phyloP scores from a whole-genome alignment of 2,329 filamentous ascomycete species.

The Hymenoscyphus scutula region DNA sequence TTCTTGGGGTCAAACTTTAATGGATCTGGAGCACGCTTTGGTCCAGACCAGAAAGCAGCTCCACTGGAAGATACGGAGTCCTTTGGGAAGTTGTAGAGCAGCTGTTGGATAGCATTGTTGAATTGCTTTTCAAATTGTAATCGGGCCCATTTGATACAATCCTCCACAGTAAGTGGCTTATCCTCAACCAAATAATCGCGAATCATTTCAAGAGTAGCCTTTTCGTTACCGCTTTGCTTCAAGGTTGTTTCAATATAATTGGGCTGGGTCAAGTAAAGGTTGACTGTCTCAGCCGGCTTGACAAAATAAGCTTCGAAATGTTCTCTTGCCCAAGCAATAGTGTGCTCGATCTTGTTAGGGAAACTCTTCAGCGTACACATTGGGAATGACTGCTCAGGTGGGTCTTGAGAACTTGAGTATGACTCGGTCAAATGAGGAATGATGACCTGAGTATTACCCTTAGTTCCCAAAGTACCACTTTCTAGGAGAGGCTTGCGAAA shows the following conservation, averaged over 20 bases:
- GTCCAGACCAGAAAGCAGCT: slow-evolving; percentile 95
- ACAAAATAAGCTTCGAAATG: slow-evolving; percentile 94
- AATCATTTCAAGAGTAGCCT: slow-evolving; percentile 86
- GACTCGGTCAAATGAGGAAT: slow-evolving; percentile 90
- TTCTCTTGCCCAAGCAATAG: slow-evolving; percentile 96
- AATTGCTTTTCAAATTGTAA: slow-evolving; percentile 94
- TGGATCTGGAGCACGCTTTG: slow-evolving; percentile 91
- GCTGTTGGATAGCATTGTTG: slow-evolving; percentile 92
- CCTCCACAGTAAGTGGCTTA: slow-evolving; percentile 87
- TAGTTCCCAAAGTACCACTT: slow-evolving; percentile 96
- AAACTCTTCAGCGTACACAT: slow-evolving; percentile 98
- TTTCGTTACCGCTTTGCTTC: slow-evolving; percentile 93
- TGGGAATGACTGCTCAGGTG: slow-evolving; percentile 96
- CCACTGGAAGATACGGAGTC: slow-evolving; percentile 85
- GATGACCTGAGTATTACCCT: slow-evolving; percentile 97
- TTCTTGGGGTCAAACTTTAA: slow-evolving; percentile 86
- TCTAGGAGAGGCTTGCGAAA: slow-evolving; percentile 96
- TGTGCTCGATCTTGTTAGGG: slow-evolving; percentile 97
- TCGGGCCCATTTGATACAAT: slow-evolving; percentile 95
- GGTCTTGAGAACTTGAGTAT: slow-evolving; percentile 95
- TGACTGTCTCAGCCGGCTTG: slow-evolving; percentile 89
- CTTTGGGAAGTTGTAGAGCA: slow-evolving; percentile 96
- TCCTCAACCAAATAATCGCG: slow-evolving; percentile 88
- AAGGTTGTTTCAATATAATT: slow-evolving; percentile 85
- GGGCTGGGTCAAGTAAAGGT: slow-evolving; percentile 86